A percentile compares a stretch with the other conserved stretches of the same genome.
These are phyloP conservation scores for Gymnopilus dilepis DNA, from an alignment of 768 basidiomycete genomes.

Conservation along the genomic window DNA sequence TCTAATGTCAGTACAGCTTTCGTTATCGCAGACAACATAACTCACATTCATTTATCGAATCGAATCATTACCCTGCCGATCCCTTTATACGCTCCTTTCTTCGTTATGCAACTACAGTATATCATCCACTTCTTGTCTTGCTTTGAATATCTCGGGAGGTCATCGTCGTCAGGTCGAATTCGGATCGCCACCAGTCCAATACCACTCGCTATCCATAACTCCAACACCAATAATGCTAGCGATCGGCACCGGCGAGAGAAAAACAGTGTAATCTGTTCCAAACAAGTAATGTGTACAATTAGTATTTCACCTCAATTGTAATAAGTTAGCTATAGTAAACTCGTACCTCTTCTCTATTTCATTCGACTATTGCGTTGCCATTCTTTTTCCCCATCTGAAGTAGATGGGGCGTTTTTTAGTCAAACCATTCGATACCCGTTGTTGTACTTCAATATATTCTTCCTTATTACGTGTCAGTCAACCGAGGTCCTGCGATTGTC, in stretches of 20 bases:
- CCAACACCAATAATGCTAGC: neutral
- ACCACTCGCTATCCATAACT: neutral
- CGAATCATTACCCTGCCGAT: neutral
- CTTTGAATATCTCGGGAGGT: neutral
- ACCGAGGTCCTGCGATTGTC: too few relatives aligned
- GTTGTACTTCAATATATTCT: neutral
- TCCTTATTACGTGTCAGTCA: too few relatives aligned
- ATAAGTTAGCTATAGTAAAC: neutral
- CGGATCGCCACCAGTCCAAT: neutral
- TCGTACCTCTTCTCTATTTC: neutral
- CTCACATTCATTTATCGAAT: slow-evolving; percentile 2
- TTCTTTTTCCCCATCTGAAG: neutral
- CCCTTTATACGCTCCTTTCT: neutral
- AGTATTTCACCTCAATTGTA: slow-evolving; percentile 4
- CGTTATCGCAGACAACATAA: slow-evolving; percentile 3
- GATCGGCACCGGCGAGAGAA: neutral
- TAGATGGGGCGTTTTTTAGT: neutral
- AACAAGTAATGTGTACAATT: slow-evolving; percentile 16
- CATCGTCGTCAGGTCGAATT: neutral
- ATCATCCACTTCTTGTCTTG: neutral
- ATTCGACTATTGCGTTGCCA: neutral
- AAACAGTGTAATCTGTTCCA: slow-evolving; percentile 4
- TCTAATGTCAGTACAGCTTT: slow-evolving; percentile 9
- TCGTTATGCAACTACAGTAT: neutral
- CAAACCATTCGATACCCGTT: neutral